These are phyloP conservation scores for Rubroboletus satanas DNA, from an alignment of 768 basidiomycete species.

Conservation along the genomic window DNA sequence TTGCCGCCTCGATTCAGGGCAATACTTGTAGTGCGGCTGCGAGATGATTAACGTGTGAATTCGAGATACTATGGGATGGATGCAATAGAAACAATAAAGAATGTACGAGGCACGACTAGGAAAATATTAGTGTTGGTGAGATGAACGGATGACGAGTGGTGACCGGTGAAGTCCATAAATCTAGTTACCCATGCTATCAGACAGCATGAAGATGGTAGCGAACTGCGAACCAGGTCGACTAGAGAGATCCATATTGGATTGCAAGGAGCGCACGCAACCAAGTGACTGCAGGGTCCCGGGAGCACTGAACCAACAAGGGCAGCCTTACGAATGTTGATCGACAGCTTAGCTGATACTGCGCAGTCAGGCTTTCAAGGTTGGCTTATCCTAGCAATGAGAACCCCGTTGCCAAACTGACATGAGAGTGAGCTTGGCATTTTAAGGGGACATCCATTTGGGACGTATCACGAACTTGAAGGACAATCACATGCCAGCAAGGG, in stretches of 20 bases:
- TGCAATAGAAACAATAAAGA: conserved; percentile 12
- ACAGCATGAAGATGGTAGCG: neutral
- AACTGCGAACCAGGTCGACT: conserved; percentile 23
- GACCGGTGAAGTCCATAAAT: conserved; percentile 24
- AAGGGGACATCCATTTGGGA: neutral
- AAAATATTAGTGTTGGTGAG: conserved; percentile 26
- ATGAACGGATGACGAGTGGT: conserved; percentile 13
- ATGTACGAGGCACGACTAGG: conserved; percentile 19
- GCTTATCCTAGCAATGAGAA: conserved; percentile 29
- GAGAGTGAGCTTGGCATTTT: conserved; percentile 1
- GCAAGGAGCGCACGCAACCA: conserved; percentile 20
- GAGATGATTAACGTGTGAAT: conserved; percentile 6
- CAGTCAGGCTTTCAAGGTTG: neutral
- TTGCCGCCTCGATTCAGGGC: conserved; percentile 17
- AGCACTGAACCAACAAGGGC: conserved; percentile 15
- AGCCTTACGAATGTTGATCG: conserved; percentile 6
- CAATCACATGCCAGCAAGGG: conserved; percentile 29
- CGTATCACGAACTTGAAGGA: conserved; percentile 33
- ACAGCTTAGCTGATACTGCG: neutral
- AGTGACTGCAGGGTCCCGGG: conserved; percentile 1
- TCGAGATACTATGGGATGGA: neutral
- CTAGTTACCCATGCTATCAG: conserved; percentile 11
- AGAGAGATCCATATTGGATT: conserved; percentile 19
- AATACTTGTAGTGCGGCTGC: conserved; percentile 6
- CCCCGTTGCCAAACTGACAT: conserved; percentile 31